A percentile compares a stretch with the other conserved stretches of the same genome.
phyloP scores from a whole-genome alignment of 306 rosid species.

The Trifolium pratense region DNA sequence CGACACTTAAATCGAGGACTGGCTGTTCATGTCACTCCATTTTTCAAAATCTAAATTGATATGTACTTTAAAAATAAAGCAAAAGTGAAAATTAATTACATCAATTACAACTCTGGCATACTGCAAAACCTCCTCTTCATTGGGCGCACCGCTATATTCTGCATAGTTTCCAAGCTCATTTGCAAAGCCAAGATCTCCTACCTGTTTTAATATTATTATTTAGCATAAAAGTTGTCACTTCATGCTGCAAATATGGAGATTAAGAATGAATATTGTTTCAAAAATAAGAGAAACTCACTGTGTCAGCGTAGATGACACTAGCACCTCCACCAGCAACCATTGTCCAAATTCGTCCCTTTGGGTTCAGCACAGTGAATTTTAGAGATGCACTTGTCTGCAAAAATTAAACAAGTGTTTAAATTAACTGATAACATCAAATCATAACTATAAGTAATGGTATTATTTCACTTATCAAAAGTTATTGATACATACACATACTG shows the following conservation, averaged over 20 bases:
- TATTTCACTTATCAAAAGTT: conserved; percentile 23
- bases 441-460: conserved; percentile 26
- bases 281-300: conserved; percentile 53
- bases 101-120: conserved; percentile 96
- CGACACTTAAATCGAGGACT: conserved; percentile 8
- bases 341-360: conserved; percentile 95
- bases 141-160: conserved; percentile 99
- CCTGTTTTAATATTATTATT: conserved; percentile 59
- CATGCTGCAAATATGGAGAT: conserved; percentile 29
- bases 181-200: conserved; percentile 97
- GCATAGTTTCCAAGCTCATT: conserved; percentile 97
- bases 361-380: conserved; percentile 95
- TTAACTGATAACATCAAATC: conserved; percentile 9
- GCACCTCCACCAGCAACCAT: conserved; percentile 99
- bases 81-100: conserved; percentile 52
- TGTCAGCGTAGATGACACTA: conserved; percentile 96
- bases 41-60: not conserved
- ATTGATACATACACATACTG: not conserved
- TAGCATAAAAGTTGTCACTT: conserved; percentile 15
- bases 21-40: not conserved
- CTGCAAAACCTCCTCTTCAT: conserved; percentile 95
- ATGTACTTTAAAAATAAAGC: conserved; percentile 1
- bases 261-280: conserved; percentile 27
- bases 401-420: conserved; percentile 21
- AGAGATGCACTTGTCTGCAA: conserved; percentile 93